Percentiles rank a stretch among this genome's conserved stretches.
phyloP scores from a whole-genome alignment of 2,329 filamentous ascomycete species.

The Myrmaecium sp. region DNA sequence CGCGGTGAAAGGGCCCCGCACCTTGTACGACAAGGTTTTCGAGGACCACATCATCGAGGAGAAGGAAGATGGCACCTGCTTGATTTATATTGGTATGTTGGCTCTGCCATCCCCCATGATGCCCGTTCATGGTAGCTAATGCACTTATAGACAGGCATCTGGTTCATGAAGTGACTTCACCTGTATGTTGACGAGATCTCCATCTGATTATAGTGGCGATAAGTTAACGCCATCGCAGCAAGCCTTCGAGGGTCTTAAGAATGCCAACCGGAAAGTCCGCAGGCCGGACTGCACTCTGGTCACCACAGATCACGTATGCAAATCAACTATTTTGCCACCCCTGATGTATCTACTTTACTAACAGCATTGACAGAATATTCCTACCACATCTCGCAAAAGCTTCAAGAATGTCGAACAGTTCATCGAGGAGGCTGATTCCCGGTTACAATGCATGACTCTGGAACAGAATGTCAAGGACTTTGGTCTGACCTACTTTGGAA shows the following conservation, averaged over 20 bases:
- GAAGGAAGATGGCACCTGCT: constrained; percentile 79
- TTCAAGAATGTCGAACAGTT: constrained; percentile 90
- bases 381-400: constrained; percentile 75
- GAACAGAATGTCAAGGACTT: constrained; percentile 97
- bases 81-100: constrained; percentile 75
- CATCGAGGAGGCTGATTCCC: constrained; percentile 85
- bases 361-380: constrained; percentile 58
- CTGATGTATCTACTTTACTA: not conserved
- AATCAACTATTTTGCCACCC: constrained; percentile 7
- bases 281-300: constrained; percentile 92
- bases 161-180: constrained; percentile 96
- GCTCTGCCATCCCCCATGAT: too few relatives aligned
- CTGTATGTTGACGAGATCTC: too few relatives aligned
- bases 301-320: constrained; percentile 82
- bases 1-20: constrained; percentile 55
- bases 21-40: constrained; percentile 96
- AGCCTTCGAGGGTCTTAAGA: constrained; percentile 91
- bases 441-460: constrained; percentile 84
- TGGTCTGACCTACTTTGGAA: constrained; percentile 89
- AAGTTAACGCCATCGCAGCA: constrained; percentile 38
- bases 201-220: constrained; percentile 4
- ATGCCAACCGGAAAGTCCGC: constrained; percentile 73
- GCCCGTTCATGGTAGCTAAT: constrained; percentile 11
- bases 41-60: constrained; percentile 88
- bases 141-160: constrained; percentile 61